Base-by-base conservation (phyloP, 148 eudicot species). In the Rhododendron mucronatum region DNA sequence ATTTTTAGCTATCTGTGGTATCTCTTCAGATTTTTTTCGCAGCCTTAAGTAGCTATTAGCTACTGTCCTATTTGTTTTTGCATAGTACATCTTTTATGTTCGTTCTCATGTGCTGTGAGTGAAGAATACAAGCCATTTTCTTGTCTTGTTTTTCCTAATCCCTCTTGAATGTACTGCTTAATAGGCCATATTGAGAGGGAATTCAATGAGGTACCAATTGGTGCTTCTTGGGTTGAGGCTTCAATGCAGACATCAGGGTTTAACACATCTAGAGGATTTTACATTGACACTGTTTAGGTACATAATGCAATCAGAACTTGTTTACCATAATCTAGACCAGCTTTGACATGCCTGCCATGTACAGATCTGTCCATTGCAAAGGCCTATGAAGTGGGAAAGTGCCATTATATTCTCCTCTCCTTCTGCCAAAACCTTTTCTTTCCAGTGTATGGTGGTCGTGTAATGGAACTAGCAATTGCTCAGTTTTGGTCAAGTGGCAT, bases 201-300 rank as follows among this genome's bases (percentile, higher is more conserved):
- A 86, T 97, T 87, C 89, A 90, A 95, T 86, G 95, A 93, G 90
- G 98, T 95, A 65, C 99, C 99, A 84, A 88, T 88, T 93, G 98
- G 98, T n/a, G 96, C 99, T 81, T 94, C 92, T 23, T 97, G 99
- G 99, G 93, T 92, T 87, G 99, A 97, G 93, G 95, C 94, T 79
- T 95, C 98, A 48, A 93, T 97, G 99, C 93, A 93, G 51, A 87
- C 96, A 65, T 95, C 95, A 73, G 98, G 98, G 57, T 94, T 95
- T 89, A 94, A 94, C 87, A 94, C 98, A 37, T 90, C 94, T 88
- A 93, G 98, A 83, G 93, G 89, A 91, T 95, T 97, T 88, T 94
- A 91, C 73, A 86, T 97, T 80, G 95, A 97, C 83, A 86, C 95
- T 84, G 91, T 95, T 88, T 98, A 97, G 99, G 99, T 97, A 89